Evolutionary conservation across 139 green algal species (phyloP), one percentile per base, ranked within the genome.

Genomic region (Picochlorum sp.): DNA sequence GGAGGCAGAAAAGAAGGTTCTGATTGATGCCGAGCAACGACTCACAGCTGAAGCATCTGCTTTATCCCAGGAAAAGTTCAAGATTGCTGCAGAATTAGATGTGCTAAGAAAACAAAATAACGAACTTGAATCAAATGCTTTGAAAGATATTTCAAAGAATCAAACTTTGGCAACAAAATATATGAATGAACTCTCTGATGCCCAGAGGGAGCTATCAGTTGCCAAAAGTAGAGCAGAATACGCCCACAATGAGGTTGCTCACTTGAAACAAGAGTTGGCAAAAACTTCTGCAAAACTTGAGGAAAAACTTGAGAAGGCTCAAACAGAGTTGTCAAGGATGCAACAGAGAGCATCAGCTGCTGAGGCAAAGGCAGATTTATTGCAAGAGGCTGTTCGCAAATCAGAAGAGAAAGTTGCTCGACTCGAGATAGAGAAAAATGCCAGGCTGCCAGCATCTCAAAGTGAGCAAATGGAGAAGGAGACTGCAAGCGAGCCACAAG

Each of bases 311-410:
- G 51, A 62, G 20, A 62, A 72, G 41, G 56, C 70, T 60, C 70
- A 68, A 18, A 70, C 75, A 23, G 30, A 49, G 38, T 44, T 71
- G 45, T 69, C 67, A 11, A 11, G 41, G 6, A 70, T 75, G 1
- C 50, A 72, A 54, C 70, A 83, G 64, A 64, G 71, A 10, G 75
- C 77, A 5, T 62, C 63, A 31, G 65, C 61, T 6, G 72, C 72
- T 6, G 69, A 76, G 50, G 75, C 65, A 24, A 79, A 77, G 26
- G 65, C 74, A 14, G 71, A 78, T 54, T 51, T 77, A 44, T 68
- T 84, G 16, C 76, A 85, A 38, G 67, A 77, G 3, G 71, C 75
- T 5, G 67, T 85, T 34, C 62, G 68, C 31, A 76, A 78, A 66
- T 71, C 76, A 4, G 78, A 85, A 66, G 78, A 84, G 54, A 69